Conservation (phyloP, 345 rosid genomes). For the Pugionium dolabratum region DNA sequence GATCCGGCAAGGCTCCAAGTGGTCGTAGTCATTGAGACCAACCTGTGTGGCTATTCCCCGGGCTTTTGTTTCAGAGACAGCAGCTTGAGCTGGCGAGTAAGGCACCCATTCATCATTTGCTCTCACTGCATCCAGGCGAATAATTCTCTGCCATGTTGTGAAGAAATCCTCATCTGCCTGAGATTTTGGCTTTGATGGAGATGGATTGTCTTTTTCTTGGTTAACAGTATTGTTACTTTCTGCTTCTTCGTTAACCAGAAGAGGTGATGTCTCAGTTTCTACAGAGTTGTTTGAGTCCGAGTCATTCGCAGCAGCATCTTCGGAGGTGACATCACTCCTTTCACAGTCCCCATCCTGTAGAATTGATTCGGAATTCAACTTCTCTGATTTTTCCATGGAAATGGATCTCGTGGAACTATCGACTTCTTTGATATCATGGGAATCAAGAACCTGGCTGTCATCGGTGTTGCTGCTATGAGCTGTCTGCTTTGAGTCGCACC, state of each 20-base stretch:
- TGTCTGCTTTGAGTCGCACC: slow-evolving; percentile 45
- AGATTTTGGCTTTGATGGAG: slow-evolving; percentile 42
- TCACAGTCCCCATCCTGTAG: slow-evolving; percentile 49
- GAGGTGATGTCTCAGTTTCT: slow-evolving; percentile 52
- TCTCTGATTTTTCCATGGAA: slow-evolving; percentile 42
- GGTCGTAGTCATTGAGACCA: slow-evolving; percentile 73
- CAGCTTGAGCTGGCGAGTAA: slow-evolving; percentile 73
- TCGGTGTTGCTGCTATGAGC: slow-evolving; percentile 44
- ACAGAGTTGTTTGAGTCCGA: slow-evolving; percentile 59
- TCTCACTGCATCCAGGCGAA: slow-evolving; percentile 88
- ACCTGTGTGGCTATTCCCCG: slow-evolving; percentile 58
- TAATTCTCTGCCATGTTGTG: slow-evolving; percentile 82
- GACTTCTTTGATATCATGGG: slow-evolving; percentile 47
- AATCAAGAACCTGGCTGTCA: slow-evolving; percentile 55
- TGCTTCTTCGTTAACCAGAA: slow-evolving; percentile 39
- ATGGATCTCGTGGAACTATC: slow-evolving; percentile 41
- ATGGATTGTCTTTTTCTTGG: slow-evolving; percentile 38
- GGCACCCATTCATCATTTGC: slow-evolving; percentile 77
- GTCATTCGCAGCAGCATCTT: slow-evolving; percentile 49
- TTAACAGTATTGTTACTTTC: slow-evolving; percentile 37
- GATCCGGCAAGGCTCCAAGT: slow-evolving; percentile 76
- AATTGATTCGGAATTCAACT: slow-evolving; percentile 31
- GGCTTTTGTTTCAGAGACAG: slow-evolving; percentile 59
- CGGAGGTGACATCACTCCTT: slow-evolving; percentile 50
- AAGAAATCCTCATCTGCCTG: slow-evolving; percentile 68